These are phyloP conservation scores for Bruguiera gymnorhiza DNA, from an alignment of 345 rosid genomes.

Conservation along the genomic window DNA sequence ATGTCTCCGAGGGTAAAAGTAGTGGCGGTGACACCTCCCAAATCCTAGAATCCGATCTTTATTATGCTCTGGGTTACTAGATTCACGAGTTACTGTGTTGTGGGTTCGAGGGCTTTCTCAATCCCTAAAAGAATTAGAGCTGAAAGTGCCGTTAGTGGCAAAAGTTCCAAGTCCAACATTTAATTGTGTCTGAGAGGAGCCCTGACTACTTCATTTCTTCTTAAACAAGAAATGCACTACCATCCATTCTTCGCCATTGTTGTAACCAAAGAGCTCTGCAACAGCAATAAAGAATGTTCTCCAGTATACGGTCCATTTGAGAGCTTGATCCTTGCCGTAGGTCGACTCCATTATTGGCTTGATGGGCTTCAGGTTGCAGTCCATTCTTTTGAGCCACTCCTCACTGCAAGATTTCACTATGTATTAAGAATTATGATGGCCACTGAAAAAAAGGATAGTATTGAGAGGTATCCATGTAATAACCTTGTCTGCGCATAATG, in stretches of 20 bases:
- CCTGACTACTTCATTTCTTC: slow-evolving; percentile 48
- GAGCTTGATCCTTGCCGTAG: slow-evolving; percentile 69
- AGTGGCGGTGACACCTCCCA: too few relatives aligned
- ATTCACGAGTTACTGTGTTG: too few relatives aligned
- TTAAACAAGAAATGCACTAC: slow-evolving; percentile 67
- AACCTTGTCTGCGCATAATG: slow-evolving; percentile 84
- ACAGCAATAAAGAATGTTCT: slow-evolving; percentile 78
- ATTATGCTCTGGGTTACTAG: too few relatives aligned
- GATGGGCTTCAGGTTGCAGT: slow-evolving; percentile 41
- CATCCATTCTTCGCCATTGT: slow-evolving; percentile 90
- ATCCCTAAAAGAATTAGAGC: too few relatives aligned
- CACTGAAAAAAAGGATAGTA: background rate
- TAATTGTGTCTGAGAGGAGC: background rate
- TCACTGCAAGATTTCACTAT: slow-evolving; percentile 39
- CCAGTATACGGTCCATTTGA: slow-evolving; percentile 90
- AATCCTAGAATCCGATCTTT: too few relatives aligned
- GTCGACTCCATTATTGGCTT: slow-evolving; percentile 71
- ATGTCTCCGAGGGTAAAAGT: too few relatives aligned
- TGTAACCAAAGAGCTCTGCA: slow-evolving; percentile 84
- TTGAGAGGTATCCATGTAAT: background rate
- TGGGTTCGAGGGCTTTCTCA: too few relatives aligned
- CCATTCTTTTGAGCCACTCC: slow-evolving; percentile 92
- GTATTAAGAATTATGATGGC: background rate
- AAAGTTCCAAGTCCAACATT: background rate
- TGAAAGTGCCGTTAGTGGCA: background rate